Percentiles rank a stretch among this genome's conserved stretches.
Evolutionary conservation across 371 early-diverging fungal species (phyloP).

Genomic region (Coemansia sp.): DNA sequence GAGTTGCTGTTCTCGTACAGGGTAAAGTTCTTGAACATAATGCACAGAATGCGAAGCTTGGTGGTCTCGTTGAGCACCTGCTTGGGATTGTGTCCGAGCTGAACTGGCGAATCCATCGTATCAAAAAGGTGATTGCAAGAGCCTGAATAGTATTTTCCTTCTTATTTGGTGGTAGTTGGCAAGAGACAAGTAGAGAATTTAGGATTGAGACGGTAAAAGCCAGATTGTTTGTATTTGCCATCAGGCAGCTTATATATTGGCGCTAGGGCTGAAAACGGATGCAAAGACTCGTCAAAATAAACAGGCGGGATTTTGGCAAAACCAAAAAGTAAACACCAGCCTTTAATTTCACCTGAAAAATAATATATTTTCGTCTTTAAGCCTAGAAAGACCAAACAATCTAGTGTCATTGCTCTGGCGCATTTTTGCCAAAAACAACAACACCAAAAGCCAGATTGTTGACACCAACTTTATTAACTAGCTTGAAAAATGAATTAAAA

Average conservation of each 20-base stretch:
- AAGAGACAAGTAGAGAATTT: background rate
- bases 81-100: conserved; percentile 5
- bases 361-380: background rate
- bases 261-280: background rate
- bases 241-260: background rate
- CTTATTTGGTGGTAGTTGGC: background rate
- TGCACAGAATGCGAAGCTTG: conserved; percentile 28
- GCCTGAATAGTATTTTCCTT: background rate
- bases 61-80: conserved; percentile 21
- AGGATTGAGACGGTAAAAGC: background rate
- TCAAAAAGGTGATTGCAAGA: background rate
- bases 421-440: background rate
- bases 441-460: background rate
- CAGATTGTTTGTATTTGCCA: background rate
- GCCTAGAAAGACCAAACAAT: background rate
- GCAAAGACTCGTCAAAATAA: background rate
- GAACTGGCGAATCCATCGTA: background rate
- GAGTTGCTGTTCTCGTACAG: conserved; percentile 23
- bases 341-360: background rate
- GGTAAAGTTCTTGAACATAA: conserved; percentile 23
- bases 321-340: background rate
- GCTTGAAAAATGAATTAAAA: background rate
- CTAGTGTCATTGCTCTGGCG: background rate
- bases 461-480: background rate
- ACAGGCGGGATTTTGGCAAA: background rate